A percentile compares a stretch with the other conserved stretches of the same genome.
Conservation (phyloP, 225 moss, liverwort and hornwort species). For the Thuidium tamariscinum region DNA sequence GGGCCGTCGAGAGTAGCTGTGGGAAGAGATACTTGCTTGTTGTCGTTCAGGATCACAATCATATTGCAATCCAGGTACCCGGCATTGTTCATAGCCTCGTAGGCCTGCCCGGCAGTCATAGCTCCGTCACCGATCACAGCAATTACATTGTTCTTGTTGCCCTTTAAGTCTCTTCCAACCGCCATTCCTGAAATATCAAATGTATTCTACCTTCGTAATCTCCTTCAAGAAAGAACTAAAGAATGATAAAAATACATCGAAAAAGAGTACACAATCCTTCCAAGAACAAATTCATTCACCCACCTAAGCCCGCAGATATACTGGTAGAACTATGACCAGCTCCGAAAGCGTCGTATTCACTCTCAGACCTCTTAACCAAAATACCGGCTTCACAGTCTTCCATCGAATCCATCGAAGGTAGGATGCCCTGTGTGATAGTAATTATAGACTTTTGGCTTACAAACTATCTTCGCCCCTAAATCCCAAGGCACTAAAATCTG, state of each 20-base stretch:
- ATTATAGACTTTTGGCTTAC: no score
- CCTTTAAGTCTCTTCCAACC: slow-evolving; percentile 45
- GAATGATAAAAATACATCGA: neutral
- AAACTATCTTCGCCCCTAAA: no score
- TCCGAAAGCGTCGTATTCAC: slow-evolving; percentile 51
- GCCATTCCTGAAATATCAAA: slow-evolving; percentile 28
- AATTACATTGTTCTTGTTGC: slow-evolving; percentile 47
- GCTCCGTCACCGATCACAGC: slow-evolving; percentile 54
- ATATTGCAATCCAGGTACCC: slow-evolving; percentile 49
- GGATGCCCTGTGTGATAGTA: neutral
- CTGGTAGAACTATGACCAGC: slow-evolving; percentile 55
- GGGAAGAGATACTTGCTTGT: slow-evolving; percentile 47
- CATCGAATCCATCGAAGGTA: neutral
- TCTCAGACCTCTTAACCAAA: slow-evolving; percentile 9
- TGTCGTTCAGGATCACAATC: slow-evolving; percentile 47
- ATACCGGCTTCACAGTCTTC: neutral
- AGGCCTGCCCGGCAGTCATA: slow-evolving; percentile 56
- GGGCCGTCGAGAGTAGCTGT: slow-evolving; percentile 50
- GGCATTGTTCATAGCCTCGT: slow-evolving; percentile 57
- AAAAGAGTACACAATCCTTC: neutral
- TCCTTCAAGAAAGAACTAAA: neutral
- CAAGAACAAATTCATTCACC: neutral
- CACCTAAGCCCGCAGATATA: slow-evolving; percentile 46
- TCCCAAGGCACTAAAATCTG: no score
- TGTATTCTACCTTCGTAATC: neutral